Base-by-base conservation (phyloP, 176 grass and related monocot species). In the Oryza officinalis region DNA sequence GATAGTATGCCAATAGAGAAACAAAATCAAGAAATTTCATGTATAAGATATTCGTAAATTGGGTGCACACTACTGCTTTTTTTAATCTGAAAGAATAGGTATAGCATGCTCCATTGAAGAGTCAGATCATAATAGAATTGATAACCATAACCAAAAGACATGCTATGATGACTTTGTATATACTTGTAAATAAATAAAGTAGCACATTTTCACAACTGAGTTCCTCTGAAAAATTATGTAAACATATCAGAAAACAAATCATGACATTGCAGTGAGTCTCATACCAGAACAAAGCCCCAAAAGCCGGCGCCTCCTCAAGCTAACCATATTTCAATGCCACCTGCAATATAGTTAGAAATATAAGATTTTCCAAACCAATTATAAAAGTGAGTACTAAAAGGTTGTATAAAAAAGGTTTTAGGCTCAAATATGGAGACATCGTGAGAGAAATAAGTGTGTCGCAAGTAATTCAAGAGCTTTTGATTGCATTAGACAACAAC, bases 251-350 rank as follows among this genome's bases (percentile, higher is more conserved):
- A 8, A 38, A 38, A 38, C 37, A 38, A 38, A 38, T 63, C 4
- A 83, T 63, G 52, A 13, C 54, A 79, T 33, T 30, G 63, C 59
- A 89, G 68, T 65, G 30, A 80, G 67, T 71, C 63, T 52, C 72
- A 89, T 93, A 96, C 94, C 91, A 71, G 83, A 86, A 89, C 84
- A 90, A 75, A 93, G 76, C 31, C 86, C 88, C 76, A 96, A 83
- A 22, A 91, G 63, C 72, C 94, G 89, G 63, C 94, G 83, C 63
- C 91, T 89, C 86, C 94, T 91, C 83, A 96, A 86, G 88, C 94
- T 96, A 96, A 96, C 94, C 94, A 96, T 96, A 46, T 47, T 91
- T 89, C 27, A 75, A 63, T 90, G 78, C 75, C 82, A 90, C 81
- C 92, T 92, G 77, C 27, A 85, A 72, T 44, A 52, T 20, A 57